Base-by-base conservation (phyloP, 441 rosid species). In the Syzygium malaccense region DNA sequence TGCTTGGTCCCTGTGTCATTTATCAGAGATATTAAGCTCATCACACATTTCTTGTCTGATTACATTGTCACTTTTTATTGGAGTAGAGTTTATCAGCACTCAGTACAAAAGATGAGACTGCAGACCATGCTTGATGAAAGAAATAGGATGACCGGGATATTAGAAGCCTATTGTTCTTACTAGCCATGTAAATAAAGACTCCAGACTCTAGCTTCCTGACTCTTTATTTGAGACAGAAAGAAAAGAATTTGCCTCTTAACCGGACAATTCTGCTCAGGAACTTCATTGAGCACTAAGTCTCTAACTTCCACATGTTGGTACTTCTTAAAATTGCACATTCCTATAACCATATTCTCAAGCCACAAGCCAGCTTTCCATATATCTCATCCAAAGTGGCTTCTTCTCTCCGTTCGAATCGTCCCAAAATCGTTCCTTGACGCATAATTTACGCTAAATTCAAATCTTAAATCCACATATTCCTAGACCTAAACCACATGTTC, bases 1-100 rank as follows among this genome's bases (percentile, higher is more conserved):
- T 92, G 88, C 90, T 96, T 96, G 17, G 96, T 93, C 83, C 96
- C 99, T 97, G 85, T 53, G 41, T 58, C 68, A 11, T 30, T 80
- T 19, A 37, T 75, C 83, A 75, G 83, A 71, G 28, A 75, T 6
- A 75, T 7, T 37, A 37, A 85, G 48, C n/a, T 37, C 28, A 55
- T 54, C 87, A 55, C 58, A 54, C 45, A 33, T 55, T 85, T 85
- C 26, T 28, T 54, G 19, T 85, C 87, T 3, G 51, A 75, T 41
- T 55, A 1, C 1, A 57, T 30, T 19, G 30, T 14, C 87, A 85
- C 48, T 12, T 23, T 85, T 85, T 32, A 54, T 85, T 45, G 83
- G 17, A 23, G n/a, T 41, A 37, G 28, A 75, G 83, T 6, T 13
- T 37, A 37, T 37, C 51, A 20, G 83, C 83, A 23, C 83, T 75